Base-by-base conservation (phyloP, 768 basidiomycete genomes). In the Albatrellus ellisii region DNA sequence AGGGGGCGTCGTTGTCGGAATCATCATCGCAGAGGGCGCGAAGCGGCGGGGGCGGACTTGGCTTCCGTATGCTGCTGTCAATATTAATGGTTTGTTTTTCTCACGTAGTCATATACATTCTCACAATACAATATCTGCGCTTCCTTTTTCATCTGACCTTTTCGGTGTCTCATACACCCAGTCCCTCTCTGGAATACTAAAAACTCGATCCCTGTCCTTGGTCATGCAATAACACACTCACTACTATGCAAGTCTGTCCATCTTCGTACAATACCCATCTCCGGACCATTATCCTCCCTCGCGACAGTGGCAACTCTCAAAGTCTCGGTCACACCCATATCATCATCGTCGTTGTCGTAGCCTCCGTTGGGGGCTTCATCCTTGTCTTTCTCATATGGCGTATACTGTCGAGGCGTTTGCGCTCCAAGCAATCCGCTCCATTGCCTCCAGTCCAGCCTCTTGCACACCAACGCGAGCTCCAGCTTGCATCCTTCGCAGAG, bases 401-500 rank as follows among this genome's bases (percentile, higher is more conserved):
- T 12, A 42, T 67, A 47, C 43, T 70, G 40, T 60, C 60, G 28
- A 61, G 62, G 34, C 49, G 39, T 12, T 61, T 52, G 21, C 53
- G 57, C 20, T 57, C 55, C 17, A 45, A 54, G 14, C 52, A 55
- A 21, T 54, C 65, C 1, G 60, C 55, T 0, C 79, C 80, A 3
- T 63, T 81, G 0, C 80, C 79, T 0, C 79, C 76, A 11, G 64
- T 73, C 9, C 79, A 80, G 48, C 72, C 75, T 12, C 70, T 81
- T 18, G 76, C 78, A 4, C 73, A 73, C 49, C 70, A 73, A 41
- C 68, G 79, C 11, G 68, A 72, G 47, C 68, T 67, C 24, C 65
- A 69, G 40, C 52, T 67, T n/a, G 59, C 66, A 7, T 62, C 66
- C 28, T 58, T 68, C 32, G 58, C 67, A 4, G 56, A 53, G 25